Base-by-base conservation (phyloP, 2,329 filamentous ascomycete species). In the Sporothrix brasiliensis region DNA sequence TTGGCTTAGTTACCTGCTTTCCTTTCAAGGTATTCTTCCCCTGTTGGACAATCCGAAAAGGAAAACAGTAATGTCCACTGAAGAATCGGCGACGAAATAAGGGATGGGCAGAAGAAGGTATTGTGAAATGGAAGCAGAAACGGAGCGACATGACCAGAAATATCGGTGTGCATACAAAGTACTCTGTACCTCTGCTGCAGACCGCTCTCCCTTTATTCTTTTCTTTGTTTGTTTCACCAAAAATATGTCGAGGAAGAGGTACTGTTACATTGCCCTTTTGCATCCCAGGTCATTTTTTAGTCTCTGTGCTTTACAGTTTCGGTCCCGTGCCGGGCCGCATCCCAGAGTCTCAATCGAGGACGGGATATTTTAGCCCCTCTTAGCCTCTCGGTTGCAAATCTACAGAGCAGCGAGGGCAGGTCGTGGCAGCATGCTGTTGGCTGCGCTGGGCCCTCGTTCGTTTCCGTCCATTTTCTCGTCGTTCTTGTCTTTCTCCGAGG, bases 311-410 rank as follows among this genome's bases (percentile, higher is more conserved):
- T 63, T 47, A 30, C 60, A n/a, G 41, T 50, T 49, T 65, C 61
- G 61, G 61, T 65, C 61, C 61, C 61, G 61, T 65, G 61, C 61
- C 61, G 61, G 60, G 61, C 61, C 61, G 61, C 61, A 65, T 50
- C 58, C 58, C 58, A 63, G 14, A 44, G 58, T 47, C 58, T 47
- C 58, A 61, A 61, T 61, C 39, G 58, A 44, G 4, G 39, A 39
- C 58, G 39, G 39, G 58, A 63, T 10, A 61, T 14, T 19, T 54
- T 34, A 58, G 53, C 53, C 19, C n/a, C 6, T n/a, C 9, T 58
- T 58, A 41, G 30, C 54, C 30, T 58, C 19, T 50, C 3, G 52
- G 24, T 19, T 30, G n/a, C n/a, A 53, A 21, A 21, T 34, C 6
- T 7, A 34, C 34, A 34, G 34, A 34, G 34, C 6, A 34, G 34